Base-by-base conservation (phyloP, 768 basidiomycete genomes). In the Tylopilus subfusipes region DNA sequence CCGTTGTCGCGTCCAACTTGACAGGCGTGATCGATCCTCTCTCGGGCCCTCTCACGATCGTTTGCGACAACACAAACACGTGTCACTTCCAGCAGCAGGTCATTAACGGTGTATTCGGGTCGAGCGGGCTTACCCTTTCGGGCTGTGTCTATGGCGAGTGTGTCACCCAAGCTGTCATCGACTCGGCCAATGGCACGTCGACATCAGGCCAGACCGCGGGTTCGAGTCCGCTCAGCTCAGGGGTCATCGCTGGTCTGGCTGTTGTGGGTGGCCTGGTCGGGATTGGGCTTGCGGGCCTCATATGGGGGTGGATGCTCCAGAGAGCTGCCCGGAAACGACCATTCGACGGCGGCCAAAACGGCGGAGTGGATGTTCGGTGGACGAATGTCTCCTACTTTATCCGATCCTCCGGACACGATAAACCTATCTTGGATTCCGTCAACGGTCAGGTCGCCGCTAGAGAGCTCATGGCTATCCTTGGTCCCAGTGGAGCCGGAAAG, bases 401-500 rank as follows among this genome's bases (percentile, higher is more conserved):
- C 6, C 75, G 79, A 13, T 68, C 63, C 2, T 59, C 63, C 2
- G 50, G 58, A 30, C 58, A 43, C 73, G 73, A 54, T 74, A 80
- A 55, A 83, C 84, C 46, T 83, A 78, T 97, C 16, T 73, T 98
- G 38, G 84, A 91, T 63, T 73, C 74, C 38, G 77, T 93, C 29
- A 82, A 72, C 45, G 95, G 94, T 0, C 68, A 71, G 11, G 82
- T 96, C n/a, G 72, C 75, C 3, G 82, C 91, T 0, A 93, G 95
- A 11, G 82, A 89, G 56, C 84, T 97, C 76, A 85, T 93, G 80
- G 90, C 90, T n/a, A 83, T 97, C 52, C 79, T 98, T 4, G 95
- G 95, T 1, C 93, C 95, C 0, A 90, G 88, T 61, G 94, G 93
- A 77, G 91, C 93, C 18, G 93, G 93, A 40, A 96, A 96, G 70